Base-by-base conservation (phyloP, 169 alveolate genomes). In the Plasmodium cynomolgi region DNA sequence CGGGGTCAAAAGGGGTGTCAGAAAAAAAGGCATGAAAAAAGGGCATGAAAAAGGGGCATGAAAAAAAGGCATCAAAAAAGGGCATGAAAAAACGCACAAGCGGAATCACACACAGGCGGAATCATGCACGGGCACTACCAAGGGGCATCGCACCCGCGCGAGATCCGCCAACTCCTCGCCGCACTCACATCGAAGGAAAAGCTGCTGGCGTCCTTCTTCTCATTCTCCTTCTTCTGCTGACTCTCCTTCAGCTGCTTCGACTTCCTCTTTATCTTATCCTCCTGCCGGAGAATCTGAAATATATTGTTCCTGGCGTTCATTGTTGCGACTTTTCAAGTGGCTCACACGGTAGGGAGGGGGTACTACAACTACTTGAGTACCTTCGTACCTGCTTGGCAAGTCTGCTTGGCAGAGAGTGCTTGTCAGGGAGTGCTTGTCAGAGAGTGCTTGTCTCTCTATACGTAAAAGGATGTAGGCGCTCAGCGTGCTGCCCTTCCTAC, bases 251-350 rank as follows among this genome's bases (percentile, higher is more conserved):
- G 75, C 44, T 85, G 37, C 34, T 85, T 85, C 11, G 85, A 2
- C 54, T 85, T 72, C 54, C 79, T 85, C 62, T 85, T 85, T 85
- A 85, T 85, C 41, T 85, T 85, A 23, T 85, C 93, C 31, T 85
- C 93, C 20, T 85, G 80, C 47, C 93, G 77, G 56, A 85, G 80
- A 20, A 85, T 85, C 11, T 74, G 80, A 31, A 74, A 85, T 50
- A 85, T 85, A 31, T 85, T 85, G 80, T 33, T 85, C 54, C 31
- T 85, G 7, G 84, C n/a, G 26, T 41, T 85, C 93, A 85, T 85
- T 31, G 20, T 85, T 2, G 29, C 37, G 20, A 1, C 62, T 47
- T n/a, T 47, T 47, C n/a, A 9, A 13, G 58, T 47, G n/a, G 8
- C 17, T 50, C 23, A 17, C 23, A 11, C 23, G 62, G 23, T 50